phyloP scores from a whole-genome alignment of 179 eudicot genomes.

The Vitellaria paradoxa region DNA sequence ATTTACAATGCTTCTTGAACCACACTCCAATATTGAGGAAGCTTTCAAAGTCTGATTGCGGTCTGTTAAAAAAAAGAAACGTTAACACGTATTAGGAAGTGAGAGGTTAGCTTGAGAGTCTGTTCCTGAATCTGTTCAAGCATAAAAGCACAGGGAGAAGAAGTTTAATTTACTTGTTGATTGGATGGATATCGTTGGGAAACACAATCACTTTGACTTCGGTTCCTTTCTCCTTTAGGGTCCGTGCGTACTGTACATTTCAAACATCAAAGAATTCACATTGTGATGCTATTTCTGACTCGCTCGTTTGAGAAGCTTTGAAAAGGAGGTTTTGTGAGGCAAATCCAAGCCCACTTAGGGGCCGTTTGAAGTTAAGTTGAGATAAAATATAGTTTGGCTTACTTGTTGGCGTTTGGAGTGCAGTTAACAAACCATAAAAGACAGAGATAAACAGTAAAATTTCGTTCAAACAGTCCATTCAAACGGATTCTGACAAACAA shows the following conservation, averaged over 20 bases:
- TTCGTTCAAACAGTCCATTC: too few relatives aligned
- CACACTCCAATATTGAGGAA: slow-evolving; percentile 84
- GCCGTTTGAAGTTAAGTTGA: too few relatives aligned
- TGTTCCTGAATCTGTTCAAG: too few relatives aligned
- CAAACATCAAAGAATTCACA: slow-evolving; percentile 1
- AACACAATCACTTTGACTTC: slow-evolving; percentile 68
- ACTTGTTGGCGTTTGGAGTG: too few relatives aligned
- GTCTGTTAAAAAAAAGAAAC: slow-evolving; percentile 47
- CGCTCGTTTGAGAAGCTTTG: too few relatives aligned
- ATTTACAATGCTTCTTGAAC: slow-evolving; percentile 85
- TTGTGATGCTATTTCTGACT: background rate
- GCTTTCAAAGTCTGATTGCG: slow-evolving; percentile 89
- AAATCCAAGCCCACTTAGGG: too few relatives aligned
- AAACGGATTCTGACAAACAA: too few relatives aligned
- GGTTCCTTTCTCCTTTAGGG: slow-evolving; percentile 77
- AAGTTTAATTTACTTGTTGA: slow-evolving; percentile 53
- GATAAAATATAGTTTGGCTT: too few relatives aligned
- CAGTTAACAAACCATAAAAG: too few relatives aligned
- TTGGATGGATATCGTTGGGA: slow-evolving; percentile 73
- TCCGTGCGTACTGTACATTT: slow-evolving; percentile 61
- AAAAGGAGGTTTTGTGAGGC: too few relatives aligned
- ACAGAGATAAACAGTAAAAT: too few relatives aligned
- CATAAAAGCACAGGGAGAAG: background rate
- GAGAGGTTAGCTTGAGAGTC: background rate
- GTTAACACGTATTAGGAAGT: background rate